Base-by-base conservation (phyloP, 2,329 filamentous ascomycete genomes). In the Dendrostoma leiphaemia region DNA sequence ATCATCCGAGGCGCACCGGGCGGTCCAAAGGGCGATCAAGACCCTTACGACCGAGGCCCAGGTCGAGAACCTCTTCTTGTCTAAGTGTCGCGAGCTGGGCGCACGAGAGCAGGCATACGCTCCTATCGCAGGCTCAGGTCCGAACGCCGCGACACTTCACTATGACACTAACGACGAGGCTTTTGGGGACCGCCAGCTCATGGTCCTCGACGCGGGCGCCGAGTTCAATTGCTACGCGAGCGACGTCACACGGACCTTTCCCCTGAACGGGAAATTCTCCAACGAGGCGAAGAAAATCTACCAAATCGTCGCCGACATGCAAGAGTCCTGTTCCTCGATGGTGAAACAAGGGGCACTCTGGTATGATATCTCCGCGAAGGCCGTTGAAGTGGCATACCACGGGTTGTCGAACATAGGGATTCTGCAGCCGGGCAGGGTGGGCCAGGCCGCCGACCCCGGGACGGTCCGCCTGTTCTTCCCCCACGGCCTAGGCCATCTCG, bases 201-300 rank as follows among this genome's bases (percentile, higher is more conserved):
- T 97, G 29, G 85, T 95, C 19, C 76, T 99, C 4, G 93, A 99
- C 67, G 92, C 93, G 1, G 92, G 91, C 2, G 88, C 86, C 61
- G 93, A 97, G 70, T 96, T 85, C 71, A 74, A 85, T 46, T 86
- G 88, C 62, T 97, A 99, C 68, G 91, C 91, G 28, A 89, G 88
- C 54, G 93, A 97, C 69, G 85, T 97, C 26, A 97, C 94, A 0
- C 84, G 93, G 34, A 94, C 92, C 0, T 84, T 97, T 61, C 93
- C 93, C 4, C 73, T 97, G 21, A 81, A 79, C 13, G 89, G 89
- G 6, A 54, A 58, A 1, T 96, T 91, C 62, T 82, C 83, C 0
- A 69, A 77, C 13, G 88, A 93, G 67, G 86, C 86, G 1, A 79
- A 81, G 45, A 80, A 83, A 9, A 86, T 97, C 49, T 92, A 97